phyloP scores from a whole-genome alignment of 305 asterid species.

The Solanum aculeatissimum region DNA sequence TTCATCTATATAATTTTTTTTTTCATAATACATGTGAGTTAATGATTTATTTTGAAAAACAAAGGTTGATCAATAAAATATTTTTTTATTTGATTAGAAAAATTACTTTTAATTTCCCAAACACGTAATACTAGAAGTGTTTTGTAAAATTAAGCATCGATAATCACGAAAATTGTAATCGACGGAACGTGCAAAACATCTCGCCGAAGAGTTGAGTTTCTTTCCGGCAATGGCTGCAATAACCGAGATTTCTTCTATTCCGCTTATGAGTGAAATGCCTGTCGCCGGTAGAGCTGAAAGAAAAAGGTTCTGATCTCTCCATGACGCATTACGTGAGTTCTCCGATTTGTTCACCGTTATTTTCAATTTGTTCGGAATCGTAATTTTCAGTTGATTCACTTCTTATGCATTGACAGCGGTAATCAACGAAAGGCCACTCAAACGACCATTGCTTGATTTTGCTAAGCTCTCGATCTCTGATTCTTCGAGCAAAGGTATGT shows the following conservation, averaged over 20 bases:
- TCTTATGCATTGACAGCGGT: constrained; percentile 27
- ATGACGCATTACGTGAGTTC: constrained; percentile 58
- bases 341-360: not conserved
- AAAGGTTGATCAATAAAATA: too few species aligned
- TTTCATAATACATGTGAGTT: too few species aligned
- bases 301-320: constrained; percentile 31
- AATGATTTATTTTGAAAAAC: too few species aligned
- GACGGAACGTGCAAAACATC: not conserved
- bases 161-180: not conserved
- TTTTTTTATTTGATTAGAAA: too few species aligned
- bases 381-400: not conserved
- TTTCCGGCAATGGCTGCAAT: not conserved
- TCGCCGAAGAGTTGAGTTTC: not conserved
- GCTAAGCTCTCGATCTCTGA: constrained; percentile 51
- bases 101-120: too few species aligned
- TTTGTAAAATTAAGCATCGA: not conserved
- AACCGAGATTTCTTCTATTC: not conserved
- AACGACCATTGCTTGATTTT: constrained; percentile 59
- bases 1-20: too few species aligned
- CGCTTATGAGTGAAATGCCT: constrained; percentile 26
- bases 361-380: not conserved
- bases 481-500: constrained; percentile 38
- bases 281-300: constrained; percentile 63
- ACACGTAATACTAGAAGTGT: too few species aligned
- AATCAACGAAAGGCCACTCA: constrained; percentile 56